Base-by-base conservation (phyloP, 768 basidiomycete genomes). In the Serendipita sp. region DNA sequence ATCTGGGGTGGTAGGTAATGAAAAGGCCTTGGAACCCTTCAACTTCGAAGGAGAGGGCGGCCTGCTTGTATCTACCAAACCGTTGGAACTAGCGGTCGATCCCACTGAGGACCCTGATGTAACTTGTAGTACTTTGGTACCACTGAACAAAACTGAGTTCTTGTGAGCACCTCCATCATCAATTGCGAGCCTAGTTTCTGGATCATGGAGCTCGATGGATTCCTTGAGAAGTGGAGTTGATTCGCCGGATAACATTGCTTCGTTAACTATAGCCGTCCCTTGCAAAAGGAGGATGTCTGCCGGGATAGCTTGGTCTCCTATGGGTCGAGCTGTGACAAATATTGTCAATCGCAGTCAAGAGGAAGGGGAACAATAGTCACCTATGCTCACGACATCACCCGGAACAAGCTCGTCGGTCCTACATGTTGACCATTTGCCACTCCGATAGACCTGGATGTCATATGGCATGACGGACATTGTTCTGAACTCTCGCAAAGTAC, bases 211-310 rank as follows among this genome's bases (percentile, higher is more conserved):
- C 67, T 91, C 87, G 64, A 97, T 87, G 13, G 90, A 92, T 71
- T 99, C 96, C 71, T 99, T 99, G 53, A 99, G 78, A 6, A 99
- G 78, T 0, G 96, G 96, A 0, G 96, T 99, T 0, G 93, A 96
- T 76, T 99, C 96, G 62, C 96, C 96, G 1, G 93, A 96, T 2
- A 99, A 77, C 96, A 99, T 98, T 31, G 96, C 96, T 73, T 99
- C 96, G 73, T 99, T 99, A 67, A 98, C 94, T 69, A 99, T 98
- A 67, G 87, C 88, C 0, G 91, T 89, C 8, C 96, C 96, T 64
- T 86, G 83, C 11, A 97, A 74, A n/a, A 99, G 80, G 16, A 99
- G 81, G 43, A 99, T 82, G 70, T 99, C 95, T 8, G 92, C 94
- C 1, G 95, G 93, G 15, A 96, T 84, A 44, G 85, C 85, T 0